Conservation (phyloP, 257 asterid species). For the Ophiorrhiza pumila region DNA sequence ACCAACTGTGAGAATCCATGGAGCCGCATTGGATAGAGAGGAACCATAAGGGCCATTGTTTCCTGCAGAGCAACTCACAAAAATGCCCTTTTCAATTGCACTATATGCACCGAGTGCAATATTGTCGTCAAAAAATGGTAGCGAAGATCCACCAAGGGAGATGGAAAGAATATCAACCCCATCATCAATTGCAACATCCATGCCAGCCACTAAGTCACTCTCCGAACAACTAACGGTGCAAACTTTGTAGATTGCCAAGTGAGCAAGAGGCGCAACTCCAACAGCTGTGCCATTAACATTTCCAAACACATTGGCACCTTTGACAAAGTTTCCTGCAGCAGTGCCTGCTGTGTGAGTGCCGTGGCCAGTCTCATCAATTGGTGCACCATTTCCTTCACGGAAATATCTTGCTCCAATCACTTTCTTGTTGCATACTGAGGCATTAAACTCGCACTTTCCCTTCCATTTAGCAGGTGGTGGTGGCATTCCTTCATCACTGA, state of each 20-base stretch:
- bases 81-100: conserved; percentile 19
- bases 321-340: conserved; percentile 17
- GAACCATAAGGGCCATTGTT: conserved; percentile 5
- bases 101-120: conserved; percentile 15
- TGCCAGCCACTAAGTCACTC: conserved; percentile 5
- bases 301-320: conserved; percentile 17
- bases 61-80: conserved; percentile 20
- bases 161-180: conserved; percentile 18
- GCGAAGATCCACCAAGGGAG: conserved; percentile 6
- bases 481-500: conserved; percentile 8
- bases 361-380: conserved; percentile 5
- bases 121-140: neutral
- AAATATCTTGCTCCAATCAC: conserved; percentile 11
- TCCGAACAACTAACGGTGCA: conserved; percentile 8
- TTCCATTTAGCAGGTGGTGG: conserved; percentile 18
- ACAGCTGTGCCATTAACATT: conserved; percentile 21
- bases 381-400: neutral
- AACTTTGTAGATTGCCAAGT: conserved; percentile 20
- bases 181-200: conserved; percentile 16
- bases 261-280: conserved; percentile 18
- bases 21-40: conserved; percentile 14
- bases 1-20: conserved; percentile 20
- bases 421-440: conserved; percentile 12
- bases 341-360: conserved; percentile 14
- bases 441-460: conserved; percentile 9